Base-by-base conservation (phyloP, 805 yeast species). In the Sugiyamaella lignohabitans region DNA sequence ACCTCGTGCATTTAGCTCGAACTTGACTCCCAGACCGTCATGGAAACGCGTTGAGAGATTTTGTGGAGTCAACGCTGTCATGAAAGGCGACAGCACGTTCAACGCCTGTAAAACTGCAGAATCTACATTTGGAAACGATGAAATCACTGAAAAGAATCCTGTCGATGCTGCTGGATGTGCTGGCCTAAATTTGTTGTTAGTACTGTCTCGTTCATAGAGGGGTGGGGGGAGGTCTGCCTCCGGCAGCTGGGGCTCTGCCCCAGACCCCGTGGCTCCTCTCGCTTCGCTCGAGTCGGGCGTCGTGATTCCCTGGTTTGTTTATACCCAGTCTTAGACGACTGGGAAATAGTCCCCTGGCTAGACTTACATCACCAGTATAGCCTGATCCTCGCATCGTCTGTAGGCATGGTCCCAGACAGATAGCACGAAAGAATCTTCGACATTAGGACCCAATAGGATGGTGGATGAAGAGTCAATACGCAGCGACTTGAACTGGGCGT, bases 341-440 rank as follows among this genome's bases (percentile, higher is more conserved):
- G n/a, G 17, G 14, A 43, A 20, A 32, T 24, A 16, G 18, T n/a
- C 14, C 14, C 21, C 19, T 6, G n/a, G n/a, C n/a, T n/a, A n/a
- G 5, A 50, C 59, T 47, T 49, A 55, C 52, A 57, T 48, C 10
- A 69, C 50, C 21, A 68, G 51, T 6, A 68, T 47, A 19, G 69
- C 58, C 54, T 68, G 72, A 45, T 68, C 71, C 52, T 68, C 73
- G 5, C 63, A 59, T 16, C 71, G 61, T 38, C 61, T 56, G 42
- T 59, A 57, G 3, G 72, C 70, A 46, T 68, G 73, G 36, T 60
- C 64, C 69, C 72, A 66, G 4, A 68, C 47, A 6, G 59, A 43
- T 8, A 61, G 53, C 22, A 68, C 45, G 23, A 67, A 59, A 21
- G 60, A 54, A 16, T 57, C 60, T 29, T 70, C 71, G 8, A 59